A percentile compares a stretch with the other conserved stretches of the same genome.
These are phyloP conservation scores for Epichloe aotearoae DNA, from an alignment of 2,329 filamentous ascomycete genomes.

Conservation along the genomic window DNA sequence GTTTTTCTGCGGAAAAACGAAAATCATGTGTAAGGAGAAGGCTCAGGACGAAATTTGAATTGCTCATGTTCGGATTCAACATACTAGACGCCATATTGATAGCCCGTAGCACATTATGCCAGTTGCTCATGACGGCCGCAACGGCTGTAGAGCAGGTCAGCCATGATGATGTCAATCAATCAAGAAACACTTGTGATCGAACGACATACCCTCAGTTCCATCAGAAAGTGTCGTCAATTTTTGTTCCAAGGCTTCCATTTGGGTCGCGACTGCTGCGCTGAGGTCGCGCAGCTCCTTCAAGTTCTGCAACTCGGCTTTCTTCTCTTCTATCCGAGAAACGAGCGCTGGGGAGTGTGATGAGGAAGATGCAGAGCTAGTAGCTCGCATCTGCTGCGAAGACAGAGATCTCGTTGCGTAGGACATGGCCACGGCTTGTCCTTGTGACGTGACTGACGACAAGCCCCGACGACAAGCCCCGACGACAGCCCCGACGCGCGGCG, in stretches of 20 bases:
- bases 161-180: not conserved
- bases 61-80: conserved; percentile 12
- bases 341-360: conserved; percentile 56
- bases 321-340: conserved; percentile 67
- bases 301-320: conserved; percentile 70
- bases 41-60: too few species aligned
- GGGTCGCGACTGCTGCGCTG: conserved; percentile 62
- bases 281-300: conserved; percentile 66
- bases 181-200: not conserved
- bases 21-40: conserved; percentile 6
- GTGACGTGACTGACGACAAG: not conserved
- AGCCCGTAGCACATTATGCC: conserved; percentile 73
- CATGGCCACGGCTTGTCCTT: conserved; percentile 24
- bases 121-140: conserved; percentile 72
- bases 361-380: conserved; percentile 36
- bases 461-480: too few species aligned
- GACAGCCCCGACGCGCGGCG: not conserved
- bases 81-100: conserved; percentile 78
- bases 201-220: conserved; percentile 60
- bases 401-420: conserved; percentile 44
- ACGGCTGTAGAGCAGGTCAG: conserved; percentile 45
- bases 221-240: conserved; percentile 67
- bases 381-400: conserved; percentile 57
- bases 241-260: conserved; percentile 72
- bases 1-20: conserved; percentile 40